phyloP scores from a whole-genome alignment of 2,329 filamentous ascomycete species.

The Hypoxylon sp. region DNA sequence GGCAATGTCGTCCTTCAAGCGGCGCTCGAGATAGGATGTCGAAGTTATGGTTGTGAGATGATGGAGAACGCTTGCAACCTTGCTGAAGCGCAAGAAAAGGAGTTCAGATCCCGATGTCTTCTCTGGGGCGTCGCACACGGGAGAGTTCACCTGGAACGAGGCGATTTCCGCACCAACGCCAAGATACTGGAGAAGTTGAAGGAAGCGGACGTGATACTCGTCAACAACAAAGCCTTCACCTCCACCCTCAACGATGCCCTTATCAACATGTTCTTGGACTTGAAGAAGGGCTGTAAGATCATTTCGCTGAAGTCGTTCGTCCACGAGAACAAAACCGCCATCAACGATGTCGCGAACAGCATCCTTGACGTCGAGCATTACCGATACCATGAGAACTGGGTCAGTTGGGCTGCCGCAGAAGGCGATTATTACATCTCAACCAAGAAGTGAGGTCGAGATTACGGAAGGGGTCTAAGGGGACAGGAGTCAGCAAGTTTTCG shows the following conservation, averaged over 20 bases:
- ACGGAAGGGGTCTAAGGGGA: constrained; percentile 11
- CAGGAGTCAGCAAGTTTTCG: constrained; percentile 35
- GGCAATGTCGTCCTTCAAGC: constrained; percentile 96
- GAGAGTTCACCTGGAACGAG: constrained; percentile 82
- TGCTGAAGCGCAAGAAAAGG: constrained; percentile 82
- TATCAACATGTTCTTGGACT: constrained; percentile 90
- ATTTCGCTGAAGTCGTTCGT: constrained; percentile 95
- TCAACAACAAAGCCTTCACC: constrained; percentile 98
- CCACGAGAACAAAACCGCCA: constrained; percentile 81
- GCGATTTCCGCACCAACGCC: constrained; percentile 84
- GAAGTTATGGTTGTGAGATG: constrained; percentile 96
- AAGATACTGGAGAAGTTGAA: constrained; percentile 81
- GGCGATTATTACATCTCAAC: constrained; percentile 92
- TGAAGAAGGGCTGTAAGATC: constrained; percentile 91
- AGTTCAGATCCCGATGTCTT: constrained; percentile 87
- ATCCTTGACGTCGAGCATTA: constrained; percentile 81
- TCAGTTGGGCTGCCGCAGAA: constrained; percentile 91
- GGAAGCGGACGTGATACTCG: constrained; percentile 92
- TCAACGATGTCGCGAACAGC: constrained; percentile 81
- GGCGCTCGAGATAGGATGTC: constrained; percentile 91
- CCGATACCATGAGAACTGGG: constrained; percentile 76
- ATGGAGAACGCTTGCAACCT: constrained; percentile 91
- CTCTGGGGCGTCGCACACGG: constrained; percentile 91
- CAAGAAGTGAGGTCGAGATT: constrained; percentile 68
- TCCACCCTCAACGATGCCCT: constrained; percentile 87